Evolutionary conservation across 2,329 filamentous ascomycete genomes (phyloP).

Genomic region (Lecanoromycetidae sp.): DNA sequence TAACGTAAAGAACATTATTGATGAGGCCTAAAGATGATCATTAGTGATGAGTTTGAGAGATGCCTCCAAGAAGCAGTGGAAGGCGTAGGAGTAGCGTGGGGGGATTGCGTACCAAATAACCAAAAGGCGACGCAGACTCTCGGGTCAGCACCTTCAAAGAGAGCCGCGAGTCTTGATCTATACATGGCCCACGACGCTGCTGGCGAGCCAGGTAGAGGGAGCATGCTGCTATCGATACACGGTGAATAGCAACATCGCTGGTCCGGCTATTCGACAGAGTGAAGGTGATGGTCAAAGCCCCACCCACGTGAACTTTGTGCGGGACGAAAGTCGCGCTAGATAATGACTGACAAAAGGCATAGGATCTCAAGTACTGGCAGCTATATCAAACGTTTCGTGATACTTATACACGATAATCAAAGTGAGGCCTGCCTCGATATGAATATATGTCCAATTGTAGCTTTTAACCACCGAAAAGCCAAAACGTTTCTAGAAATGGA

Average conservation of each 20-base stretch:
- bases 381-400: too few relatives aligned
- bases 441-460: too few relatives aligned
- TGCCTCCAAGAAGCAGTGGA: too few relatives aligned
- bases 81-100: neutral
- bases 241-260: too few relatives aligned
- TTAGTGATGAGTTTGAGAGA: too few relatives aligned
- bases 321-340: too few relatives aligned
- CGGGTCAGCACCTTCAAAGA: slow-evolving; percentile 57
- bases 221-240: slow-evolving; percentile 18
- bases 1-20: slow-evolving; percentile 96
- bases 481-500: neutral
- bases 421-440: too few relatives aligned
- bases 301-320: too few relatives aligned
- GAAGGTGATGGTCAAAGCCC: neutral
- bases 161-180: slow-evolving; percentile 48
- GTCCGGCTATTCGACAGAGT: neutral
- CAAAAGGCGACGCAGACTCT: slow-evolving; percentile 74
- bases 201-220: slow-evolving; percentile 46
- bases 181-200: slow-evolving; percentile 63
- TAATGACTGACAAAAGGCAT: too few relatives aligned
- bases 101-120: slow-evolving; percentile 68
- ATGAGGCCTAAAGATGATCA: slow-evolving; percentile 55
- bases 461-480: neutral
- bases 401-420: too few relatives aligned
- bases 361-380: too few relatives aligned